Conservation (phyloP, 345 rosid genomes). For the Passiflora organensis region DNA sequence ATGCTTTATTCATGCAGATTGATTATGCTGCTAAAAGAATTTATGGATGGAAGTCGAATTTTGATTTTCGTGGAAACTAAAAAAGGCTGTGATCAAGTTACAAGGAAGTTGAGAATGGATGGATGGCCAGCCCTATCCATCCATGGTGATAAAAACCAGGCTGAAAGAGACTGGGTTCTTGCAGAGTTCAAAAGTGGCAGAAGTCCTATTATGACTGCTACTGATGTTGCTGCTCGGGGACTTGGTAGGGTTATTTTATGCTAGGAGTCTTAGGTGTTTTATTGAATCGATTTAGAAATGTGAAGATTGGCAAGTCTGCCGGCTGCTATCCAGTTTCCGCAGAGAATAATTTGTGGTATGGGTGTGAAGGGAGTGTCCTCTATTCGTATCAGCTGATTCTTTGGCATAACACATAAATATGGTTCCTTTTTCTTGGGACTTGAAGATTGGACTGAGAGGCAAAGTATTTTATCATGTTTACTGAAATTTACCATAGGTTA, state of each 20-base stretch:
- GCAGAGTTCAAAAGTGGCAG: neutral
- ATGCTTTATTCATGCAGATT: slow-evolving; percentile 40
- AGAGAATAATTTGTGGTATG: slow-evolving; percentile 50
- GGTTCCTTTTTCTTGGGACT: slow-evolving; percentile 18
- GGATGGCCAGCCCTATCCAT: neutral
- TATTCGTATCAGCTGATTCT: slow-evolving; percentile 13
- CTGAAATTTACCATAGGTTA: slow-evolving; percentile 19
- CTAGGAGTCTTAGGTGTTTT: slow-evolving; percentile 50
- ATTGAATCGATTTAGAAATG: slow-evolving; percentile 32
- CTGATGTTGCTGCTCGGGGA: slow-evolving; percentile 78
- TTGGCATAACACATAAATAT: slow-evolving; percentile 15
- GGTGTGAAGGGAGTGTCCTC: slow-evolving; percentile 34
- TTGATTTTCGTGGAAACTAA: slow-evolving; percentile 18
- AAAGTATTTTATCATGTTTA: slow-evolving; percentile 22
- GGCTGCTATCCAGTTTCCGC: slow-evolving; percentile 92
- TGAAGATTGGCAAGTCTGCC: slow-evolving; percentile 67
- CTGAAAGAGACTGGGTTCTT: neutral
- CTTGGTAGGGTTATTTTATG: slow-evolving; percentile 91
- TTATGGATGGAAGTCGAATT: neutral
- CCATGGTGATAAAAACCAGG: neutral
- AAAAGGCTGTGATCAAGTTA: neutral
- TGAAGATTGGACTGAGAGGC: slow-evolving; percentile 32
- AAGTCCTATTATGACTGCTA: slow-evolving; percentile 26
- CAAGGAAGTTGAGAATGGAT: neutral
- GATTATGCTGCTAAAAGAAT: neutral